Percentiles rank a stretch among this genome's conserved stretches.
Conservation (phyloP, 805 yeast species). For the Lachancea kluyveri region DNA sequence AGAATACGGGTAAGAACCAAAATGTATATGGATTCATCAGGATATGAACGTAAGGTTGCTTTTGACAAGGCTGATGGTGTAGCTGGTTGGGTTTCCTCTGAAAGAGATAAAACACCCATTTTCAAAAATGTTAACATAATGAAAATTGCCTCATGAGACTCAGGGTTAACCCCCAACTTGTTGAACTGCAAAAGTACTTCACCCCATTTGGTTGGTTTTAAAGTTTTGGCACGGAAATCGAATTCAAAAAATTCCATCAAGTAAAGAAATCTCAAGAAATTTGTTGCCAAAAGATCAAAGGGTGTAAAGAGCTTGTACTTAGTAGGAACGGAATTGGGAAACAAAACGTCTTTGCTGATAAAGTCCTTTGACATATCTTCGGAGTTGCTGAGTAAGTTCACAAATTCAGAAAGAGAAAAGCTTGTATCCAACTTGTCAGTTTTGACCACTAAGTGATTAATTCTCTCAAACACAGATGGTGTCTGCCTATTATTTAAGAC, state of each 20-base stretch:
- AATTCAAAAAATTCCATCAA: conserved; percentile 43
- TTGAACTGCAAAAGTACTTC: conserved; percentile 34
- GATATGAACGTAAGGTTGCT: conserved; percentile 35
- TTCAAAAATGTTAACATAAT: conserved; percentile 43
- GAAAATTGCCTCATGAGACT: conserved; percentile 37
- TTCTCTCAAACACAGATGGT: conserved; percentile 44
- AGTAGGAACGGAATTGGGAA: conserved; percentile 27
- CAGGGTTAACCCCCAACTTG: conserved; percentile 26
- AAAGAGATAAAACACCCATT: conserved; percentile 35
- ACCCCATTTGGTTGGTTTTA: conserved; percentile 48
- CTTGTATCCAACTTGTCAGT: conserved; percentile 16
- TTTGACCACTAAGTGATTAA: conserved; percentile 32
- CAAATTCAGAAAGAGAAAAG: conserved; percentile 27
- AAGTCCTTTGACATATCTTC: conserved; percentile 29
- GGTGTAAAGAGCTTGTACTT: conserved; percentile 34
- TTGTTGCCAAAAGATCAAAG: conserved; percentile 52
- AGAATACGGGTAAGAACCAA: conserved; percentile 44
- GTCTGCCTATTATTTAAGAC: conserved; percentile 46
- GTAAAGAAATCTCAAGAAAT: conserved; percentile 46
- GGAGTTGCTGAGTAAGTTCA: conserved; percentile 20
- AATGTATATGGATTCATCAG: conserved; percentile 34
- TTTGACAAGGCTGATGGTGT: conserved; percentile 28
- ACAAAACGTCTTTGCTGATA: conserved; percentile 26
- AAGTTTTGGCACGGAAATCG: conserved; percentile 29
- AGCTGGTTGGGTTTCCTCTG: conserved; percentile 30